These are phyloP conservation scores for Perkinsus chesapeaki DNA, from an alignment of 169 alveolate genomes.

Conservation along the genomic window DNA sequence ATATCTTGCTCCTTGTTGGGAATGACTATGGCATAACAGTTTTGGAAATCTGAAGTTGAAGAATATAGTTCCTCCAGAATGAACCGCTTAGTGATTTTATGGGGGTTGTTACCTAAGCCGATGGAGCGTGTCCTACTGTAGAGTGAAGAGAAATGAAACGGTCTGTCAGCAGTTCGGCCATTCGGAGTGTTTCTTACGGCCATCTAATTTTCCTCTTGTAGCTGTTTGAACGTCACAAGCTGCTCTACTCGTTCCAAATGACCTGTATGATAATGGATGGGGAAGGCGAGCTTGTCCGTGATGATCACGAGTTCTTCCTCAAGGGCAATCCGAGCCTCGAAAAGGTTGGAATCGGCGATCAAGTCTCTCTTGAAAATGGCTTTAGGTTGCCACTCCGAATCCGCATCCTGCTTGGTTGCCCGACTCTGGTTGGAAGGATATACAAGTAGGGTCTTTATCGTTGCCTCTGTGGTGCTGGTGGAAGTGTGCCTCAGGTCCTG, in stretches of 20 bases:
- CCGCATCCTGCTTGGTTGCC: constrained; percentile 77
- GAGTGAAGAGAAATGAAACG: too few species aligned
- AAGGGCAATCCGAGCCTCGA: constrained; percentile 82
- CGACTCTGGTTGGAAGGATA: constrained; percentile 85
- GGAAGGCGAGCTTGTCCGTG: constrained; percentile 65
- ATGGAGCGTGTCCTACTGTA: too few species aligned
- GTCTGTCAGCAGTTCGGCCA: too few species aligned
- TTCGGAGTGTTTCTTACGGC: too few species aligned
- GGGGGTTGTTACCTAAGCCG: too few species aligned
- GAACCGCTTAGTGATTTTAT: too few species aligned
- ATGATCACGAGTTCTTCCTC: constrained; percentile 83
- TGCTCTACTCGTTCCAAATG: constrained; percentile 87
- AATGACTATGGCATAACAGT: too few species aligned
- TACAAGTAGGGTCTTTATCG: constrained; percentile 66
- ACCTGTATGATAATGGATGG: constrained; percentile 83
- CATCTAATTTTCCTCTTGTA: too few species aligned
- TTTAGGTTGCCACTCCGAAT: constrained; percentile 48
- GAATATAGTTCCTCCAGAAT: too few species aligned
- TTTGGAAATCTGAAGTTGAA: too few species aligned
- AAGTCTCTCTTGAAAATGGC: too few species aligned
- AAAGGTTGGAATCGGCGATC: constrained; percentile 40
- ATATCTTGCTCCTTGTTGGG: too few species aligned
- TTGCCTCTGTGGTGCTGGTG: constrained; percentile 20
- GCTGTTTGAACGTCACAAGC: constrained; percentile 77
- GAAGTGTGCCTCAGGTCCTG: background rate